phyloP scores from a whole-genome alignment of 2,329 filamentous ascomycete species.

The Fusarium concolor region DNA sequence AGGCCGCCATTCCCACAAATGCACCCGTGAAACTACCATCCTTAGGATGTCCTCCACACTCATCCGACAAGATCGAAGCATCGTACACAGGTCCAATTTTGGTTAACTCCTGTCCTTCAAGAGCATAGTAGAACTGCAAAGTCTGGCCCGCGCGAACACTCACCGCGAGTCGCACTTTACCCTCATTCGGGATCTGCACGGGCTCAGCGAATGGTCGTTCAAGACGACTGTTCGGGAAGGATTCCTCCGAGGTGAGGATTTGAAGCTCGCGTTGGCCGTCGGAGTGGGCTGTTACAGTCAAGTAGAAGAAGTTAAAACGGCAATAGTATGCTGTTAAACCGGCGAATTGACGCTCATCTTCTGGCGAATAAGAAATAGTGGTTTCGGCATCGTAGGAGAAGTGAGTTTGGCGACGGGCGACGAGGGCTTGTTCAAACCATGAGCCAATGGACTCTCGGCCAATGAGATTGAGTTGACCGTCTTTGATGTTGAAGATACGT shows the following conservation, averaged over 20 bases:
- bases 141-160: constrained; percentile 60
- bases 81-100: constrained; percentile 67
- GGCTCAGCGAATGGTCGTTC: constrained; percentile 56
- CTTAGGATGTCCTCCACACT: constrained; percentile 70
- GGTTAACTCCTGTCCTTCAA: constrained; percentile 58
- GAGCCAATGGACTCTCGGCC: constrained; percentile 66
- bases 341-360: constrained; percentile 70
- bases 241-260: constrained; percentile 67
- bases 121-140: constrained; percentile 68
- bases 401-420: constrained; percentile 66
- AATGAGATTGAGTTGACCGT: constrained; percentile 58
- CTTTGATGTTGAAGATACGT: constrained; percentile 59
- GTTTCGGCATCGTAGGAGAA: constrained; percentile 73
- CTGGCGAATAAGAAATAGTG: constrained; percentile 62
- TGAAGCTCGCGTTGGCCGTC: constrained; percentile 69
- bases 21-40: constrained; percentile 74
- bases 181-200: constrained; percentile 63
- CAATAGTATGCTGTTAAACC: constrained; percentile 72
- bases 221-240: constrained; percentile 65
- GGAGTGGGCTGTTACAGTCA: constrained; percentile 67
- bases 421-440: constrained; percentile 69
- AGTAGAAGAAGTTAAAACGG: constrained; percentile 74
- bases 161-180: constrained; percentile 65
- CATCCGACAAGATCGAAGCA: constrained; percentile 69
- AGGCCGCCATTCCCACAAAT: constrained; percentile 67